These are phyloP conservation scores for Sarocladium oryzae DNA, from an alignment of 2,329 filamentous ascomycete genomes.

Conservation along the genomic window DNA sequence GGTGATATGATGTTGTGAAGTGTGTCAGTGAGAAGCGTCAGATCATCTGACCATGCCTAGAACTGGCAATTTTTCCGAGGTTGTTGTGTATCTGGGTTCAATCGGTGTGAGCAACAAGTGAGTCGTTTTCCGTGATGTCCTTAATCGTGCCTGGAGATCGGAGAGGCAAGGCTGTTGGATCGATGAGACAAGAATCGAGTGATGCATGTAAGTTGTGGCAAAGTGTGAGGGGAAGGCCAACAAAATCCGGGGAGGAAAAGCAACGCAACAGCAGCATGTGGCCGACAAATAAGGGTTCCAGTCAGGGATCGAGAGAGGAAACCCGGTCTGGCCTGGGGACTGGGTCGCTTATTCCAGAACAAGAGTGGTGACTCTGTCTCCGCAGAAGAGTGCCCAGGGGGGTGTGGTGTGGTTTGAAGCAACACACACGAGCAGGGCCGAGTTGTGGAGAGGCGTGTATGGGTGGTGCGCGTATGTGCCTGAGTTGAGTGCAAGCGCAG, in stretches of 20 bases:
- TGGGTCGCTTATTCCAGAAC: constrained; percentile 8
- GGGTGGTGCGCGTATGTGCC: not conserved
- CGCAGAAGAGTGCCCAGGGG: not conserved
- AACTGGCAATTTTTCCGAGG: too few species aligned
- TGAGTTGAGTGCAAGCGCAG: not conserved
- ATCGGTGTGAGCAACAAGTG: not conserved
- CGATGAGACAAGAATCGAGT: not conserved
- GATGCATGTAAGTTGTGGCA: constrained; percentile 4
- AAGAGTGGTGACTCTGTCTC: constrained; percentile 2
- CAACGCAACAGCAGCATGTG: constrained; percentile 6
- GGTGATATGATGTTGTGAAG: too few species aligned
- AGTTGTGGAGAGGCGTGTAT: not conserved
- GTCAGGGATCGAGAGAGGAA: constrained; percentile 5
- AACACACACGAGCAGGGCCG: not conserved
- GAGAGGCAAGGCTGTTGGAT: not conserved
- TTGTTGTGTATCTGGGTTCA: too few species aligned
- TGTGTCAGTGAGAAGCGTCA: too few species aligned
- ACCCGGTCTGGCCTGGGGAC: not conserved
- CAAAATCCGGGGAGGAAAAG: constrained; percentile 9
- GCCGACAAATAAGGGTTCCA: constrained; percentile 10
- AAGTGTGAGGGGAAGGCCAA: constrained; percentile 5
- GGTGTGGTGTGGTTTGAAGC: constrained; percentile 1
- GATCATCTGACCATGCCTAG: too few species aligned
- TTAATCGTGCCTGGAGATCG: not conserved
- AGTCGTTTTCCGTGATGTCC: not conserved